Base-by-base conservation (phyloP, 305 asterid genomes). In the Ajuga reptans region DNA sequence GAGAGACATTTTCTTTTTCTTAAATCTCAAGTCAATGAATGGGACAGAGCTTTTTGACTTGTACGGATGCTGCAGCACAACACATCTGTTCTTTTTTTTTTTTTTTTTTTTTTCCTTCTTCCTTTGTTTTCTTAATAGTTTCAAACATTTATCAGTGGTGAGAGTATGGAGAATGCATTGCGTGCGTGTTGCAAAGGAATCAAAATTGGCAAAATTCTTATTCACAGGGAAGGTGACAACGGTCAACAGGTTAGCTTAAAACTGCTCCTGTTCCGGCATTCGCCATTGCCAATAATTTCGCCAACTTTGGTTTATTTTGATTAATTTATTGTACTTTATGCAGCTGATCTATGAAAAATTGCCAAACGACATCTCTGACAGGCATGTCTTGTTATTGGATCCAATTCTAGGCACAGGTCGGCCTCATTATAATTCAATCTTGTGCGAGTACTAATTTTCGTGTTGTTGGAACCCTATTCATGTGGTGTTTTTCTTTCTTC, bases 151-250 rank as follows among this genome's bases (percentile, higher is more conserved):
- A 42, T 77, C 45, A 88, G 96, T 67, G 97, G 96, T 24, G 97
- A 91, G 81, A 91, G 97, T 81, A 91, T 91, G 97, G 97, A 91
- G 75, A 91, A 91, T 64, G 97, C 97, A 31, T 64, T 91, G 79
- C 88, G 96, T 27, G 95, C 97, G 71, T 91, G 97, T 68, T 91
- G 97, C 74, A 91, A 91, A 77, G 97, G 97, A 58, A 88, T 91
- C 59, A 91, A 91, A 77, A 88, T 91, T 11, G 97, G 97, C 66
- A 91, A 91, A 83, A 91, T 91, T 78, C 87, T 91, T 49, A 88
- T 91, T 43, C 97, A 91, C 52, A 79, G 96, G 72, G 92, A 91
- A 72, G 97, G 97, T 24, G 97, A 88, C 53, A 91, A 91, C 3
- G 95, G 96, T 37, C 92, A 88, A 71, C 89, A 91, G 87, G 97